Evolutionary conservation across 1,284 basidiomycete species (phyloP), one percentile per base, ranked within the genome.

Genomic region (Coniferiporia weirii): DNA sequence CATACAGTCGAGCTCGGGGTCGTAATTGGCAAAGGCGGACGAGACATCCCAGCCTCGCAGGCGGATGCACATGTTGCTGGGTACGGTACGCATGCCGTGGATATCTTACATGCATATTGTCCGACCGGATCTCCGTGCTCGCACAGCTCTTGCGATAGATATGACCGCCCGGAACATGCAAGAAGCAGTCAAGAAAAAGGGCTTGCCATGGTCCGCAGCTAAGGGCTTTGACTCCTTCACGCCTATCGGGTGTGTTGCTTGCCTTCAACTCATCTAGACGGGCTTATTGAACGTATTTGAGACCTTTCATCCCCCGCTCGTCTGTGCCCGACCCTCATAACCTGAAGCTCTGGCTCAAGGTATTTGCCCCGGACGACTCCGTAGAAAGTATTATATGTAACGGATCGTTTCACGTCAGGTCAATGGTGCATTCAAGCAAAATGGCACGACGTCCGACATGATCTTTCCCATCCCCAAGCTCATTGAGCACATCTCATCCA

Each of bases 131-230:
- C 49, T 22, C 8, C 43, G 15, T 19, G 17, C 20, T 43, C 13
- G 20, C 27, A 19, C 64, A 96, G 95, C 95, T 45, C 79, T 98
- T 60, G 93, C 93, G 1, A 89, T 97, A 62, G 95, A 98, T 71
- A 89, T 98, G 88, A 98, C 95, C 0, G 95, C 91, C 0, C 84
- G 96, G 27, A 98, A 98, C 75, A 76, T 98, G 69, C 96, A 99
- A 74, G 93, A 98, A 59, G 84, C 85, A 54, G 92, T 91, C 54
- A 98, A 97, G 78, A 91, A 89, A 67, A 89, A 87, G 63, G 94
- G 96, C 19, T 80, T 98, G 22, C 96, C 96, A 1, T 99, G 96
- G 96, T 88, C 89, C 17, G 82, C 95, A 4, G 92, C 88, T 1
- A 95, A 96, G 72, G 93, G 92, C 1, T 93, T 94, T 63, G 93